A percentile compares a stretch with the other conserved stretches of the same genome.
These are phyloP conservation scores for Neofusicoccum cordaticola DNA, from an alignment of 2,329 filamentous ascomycete genomes.

Conservation along the genomic window DNA sequence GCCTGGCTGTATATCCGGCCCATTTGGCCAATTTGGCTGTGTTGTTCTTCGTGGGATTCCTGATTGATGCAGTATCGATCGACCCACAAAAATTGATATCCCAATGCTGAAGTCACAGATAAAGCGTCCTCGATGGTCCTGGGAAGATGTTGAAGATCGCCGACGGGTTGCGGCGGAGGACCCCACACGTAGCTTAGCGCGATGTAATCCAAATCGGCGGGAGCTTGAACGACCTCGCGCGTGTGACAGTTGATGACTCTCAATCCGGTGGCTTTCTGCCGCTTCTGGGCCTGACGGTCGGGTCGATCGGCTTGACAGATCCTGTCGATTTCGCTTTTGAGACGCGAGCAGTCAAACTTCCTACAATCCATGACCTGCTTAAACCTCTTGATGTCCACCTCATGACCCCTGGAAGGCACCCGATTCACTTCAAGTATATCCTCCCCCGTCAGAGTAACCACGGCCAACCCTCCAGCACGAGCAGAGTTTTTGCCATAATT, in stretches of 20 bases:
- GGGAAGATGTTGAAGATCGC: neutral
- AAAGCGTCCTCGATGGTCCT: constrained; percentile 21
- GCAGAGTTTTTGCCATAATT: too few relatives aligned
- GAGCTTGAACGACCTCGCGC: neutral
- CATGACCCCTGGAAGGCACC: too few relatives aligned
- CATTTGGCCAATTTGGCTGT: constrained; percentile 19
- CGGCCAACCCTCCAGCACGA: too few relatives aligned
- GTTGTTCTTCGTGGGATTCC: constrained; percentile 6
- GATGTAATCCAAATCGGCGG: neutral
- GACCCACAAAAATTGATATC: constrained; percentile 19
- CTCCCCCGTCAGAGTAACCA: too few relatives aligned
- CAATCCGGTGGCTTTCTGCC: too few relatives aligned
- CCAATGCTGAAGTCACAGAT: constrained; percentile 7
- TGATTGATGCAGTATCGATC: constrained; percentile 22
- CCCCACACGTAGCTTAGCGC: constrained; percentile 18
- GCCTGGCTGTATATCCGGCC: constrained; percentile 18
- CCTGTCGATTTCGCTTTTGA: too few relatives aligned
- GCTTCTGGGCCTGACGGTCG: too few relatives aligned
- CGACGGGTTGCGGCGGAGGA: neutral
- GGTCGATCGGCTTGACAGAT: too few relatives aligned
- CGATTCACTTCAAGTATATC: too few relatives aligned
- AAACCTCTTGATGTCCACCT: too few relatives aligned
- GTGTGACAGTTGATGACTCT: constrained; percentile 7
- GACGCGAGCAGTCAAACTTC: too few relatives aligned
- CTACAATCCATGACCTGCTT: too few relatives aligned